Evolutionary conservation across 2,329 filamentous ascomycete genomes (phyloP).

Genomic region (Calonectria fujianensis): DNA sequence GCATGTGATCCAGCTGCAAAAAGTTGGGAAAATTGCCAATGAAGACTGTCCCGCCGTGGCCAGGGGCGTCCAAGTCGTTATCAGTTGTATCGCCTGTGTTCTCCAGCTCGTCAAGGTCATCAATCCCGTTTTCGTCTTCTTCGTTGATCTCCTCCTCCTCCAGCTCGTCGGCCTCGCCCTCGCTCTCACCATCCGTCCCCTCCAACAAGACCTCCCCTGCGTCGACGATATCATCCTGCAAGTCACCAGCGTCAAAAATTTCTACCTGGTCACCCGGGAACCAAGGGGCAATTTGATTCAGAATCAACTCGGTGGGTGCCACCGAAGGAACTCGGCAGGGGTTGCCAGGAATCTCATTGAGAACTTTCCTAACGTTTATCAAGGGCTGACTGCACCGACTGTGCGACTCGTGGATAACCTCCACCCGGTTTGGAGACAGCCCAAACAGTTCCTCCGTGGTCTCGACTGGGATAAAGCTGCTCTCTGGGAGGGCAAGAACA

Average conservation of each 20-base stretch:
- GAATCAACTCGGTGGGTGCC: constrained; percentile 22
- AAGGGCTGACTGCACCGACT: constrained; percentile 46
- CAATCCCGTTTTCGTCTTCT: constrained; percentile 45
- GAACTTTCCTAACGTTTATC: constrained; percentile 53
- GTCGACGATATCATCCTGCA: constrained; percentile 41
- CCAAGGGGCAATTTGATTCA: constrained; percentile 42
- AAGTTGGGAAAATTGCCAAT: constrained; percentile 17
- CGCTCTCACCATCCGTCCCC: constrained; percentile 47
- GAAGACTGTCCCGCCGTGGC: neutral
- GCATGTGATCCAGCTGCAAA: neutral
- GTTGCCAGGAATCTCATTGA: constrained; percentile 57
- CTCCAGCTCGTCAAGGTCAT: constrained; percentile 45
- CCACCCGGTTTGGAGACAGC: constrained; percentile 46
- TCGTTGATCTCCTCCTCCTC: constrained; percentile 47
- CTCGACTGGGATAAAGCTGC: constrained; percentile 64
- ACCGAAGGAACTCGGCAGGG: constrained; percentile 50
- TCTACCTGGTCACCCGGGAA: constrained; percentile 37
- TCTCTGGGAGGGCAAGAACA: constrained; percentile 66
- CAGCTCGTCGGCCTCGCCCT: constrained; percentile 45
- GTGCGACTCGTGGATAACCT: constrained; percentile 42
- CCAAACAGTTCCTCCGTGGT: constrained; percentile 60
- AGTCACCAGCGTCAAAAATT: constrained; percentile 36
- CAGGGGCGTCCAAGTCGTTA: constrained; percentile 38
- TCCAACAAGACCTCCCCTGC: constrained; percentile 43
- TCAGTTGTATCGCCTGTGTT: constrained; percentile 47